These are phyloP conservation scores for Pythium grandisporangium DNA, from an alignment of 352 stramenopile species.

Conservation along the genomic window DNA sequence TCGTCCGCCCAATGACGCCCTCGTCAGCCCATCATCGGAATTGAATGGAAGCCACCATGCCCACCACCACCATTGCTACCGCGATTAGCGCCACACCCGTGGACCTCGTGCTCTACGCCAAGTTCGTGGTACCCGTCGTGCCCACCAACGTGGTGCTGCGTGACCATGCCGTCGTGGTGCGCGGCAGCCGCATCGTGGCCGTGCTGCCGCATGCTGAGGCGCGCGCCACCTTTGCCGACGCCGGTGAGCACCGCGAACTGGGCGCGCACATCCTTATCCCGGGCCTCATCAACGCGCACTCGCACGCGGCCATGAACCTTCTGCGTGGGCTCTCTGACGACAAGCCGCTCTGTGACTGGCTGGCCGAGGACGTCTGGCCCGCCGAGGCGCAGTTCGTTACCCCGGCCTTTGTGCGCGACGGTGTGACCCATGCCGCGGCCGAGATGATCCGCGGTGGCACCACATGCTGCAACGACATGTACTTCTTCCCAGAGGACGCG, in stretches of 20 bases:
- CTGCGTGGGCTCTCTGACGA: constrained; percentile 84
- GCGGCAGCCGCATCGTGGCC: constrained; percentile 61
- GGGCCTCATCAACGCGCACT: constrained; percentile 83
- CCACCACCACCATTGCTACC: too few species aligned
- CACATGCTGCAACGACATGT: constrained; percentile 91
- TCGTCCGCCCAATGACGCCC: too few species aligned
- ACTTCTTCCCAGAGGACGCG: constrained; percentile 69
- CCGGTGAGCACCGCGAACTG: constrained; percentile 32
- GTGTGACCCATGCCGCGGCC: constrained; percentile 65
- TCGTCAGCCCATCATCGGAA: too few species aligned
- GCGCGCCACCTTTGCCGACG: constrained; percentile 32
- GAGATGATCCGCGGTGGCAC: constrained; percentile 86
- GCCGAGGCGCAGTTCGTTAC: constrained; percentile 69
- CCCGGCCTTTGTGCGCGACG: constrained; percentile 62
- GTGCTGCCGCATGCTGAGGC: constrained; percentile 54
- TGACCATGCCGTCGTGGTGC: constrained; percentile 71
- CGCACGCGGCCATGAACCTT: constrained; percentile 80
- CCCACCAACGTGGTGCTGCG: constrained; percentile 55
- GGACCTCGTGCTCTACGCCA: constrained; percentile 70
- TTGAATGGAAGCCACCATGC: too few species aligned
- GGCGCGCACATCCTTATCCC: constrained; percentile 69
- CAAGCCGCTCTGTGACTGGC: constrained; percentile 77
- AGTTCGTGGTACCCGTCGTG: constrained; percentile 75
- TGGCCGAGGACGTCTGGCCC: constrained; percentile 81
- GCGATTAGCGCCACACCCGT: constrained; percentile 19